Base-by-base conservation (phyloP, 2,329 filamentous ascomycete species). In the Fusarium sulawesiense region DNA sequence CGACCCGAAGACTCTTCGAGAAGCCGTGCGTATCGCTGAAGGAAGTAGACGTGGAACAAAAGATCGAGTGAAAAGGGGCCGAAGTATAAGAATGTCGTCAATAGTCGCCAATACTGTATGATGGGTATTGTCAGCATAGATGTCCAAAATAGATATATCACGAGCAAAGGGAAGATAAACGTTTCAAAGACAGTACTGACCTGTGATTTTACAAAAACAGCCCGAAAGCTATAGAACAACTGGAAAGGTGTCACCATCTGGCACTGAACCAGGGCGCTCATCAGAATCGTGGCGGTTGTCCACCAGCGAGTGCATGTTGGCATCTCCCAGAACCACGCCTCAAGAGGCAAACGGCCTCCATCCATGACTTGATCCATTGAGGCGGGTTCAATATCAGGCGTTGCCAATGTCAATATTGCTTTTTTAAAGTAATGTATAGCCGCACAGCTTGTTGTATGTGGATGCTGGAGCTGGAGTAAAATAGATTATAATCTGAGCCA, bases 321-420 rank as follows among this genome's bases (percentile, higher is more conserved):
- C 92, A 98, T 98, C 80, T 99, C 96, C 87, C 93, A 98, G 81
- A 98, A 98, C 96, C 96, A 99, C 73, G 95, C 92, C 81, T 98
- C 96, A 10, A 99, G 87, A 44, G 95, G 96, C 76, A 97, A 84
- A 56, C 86, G 84, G 63, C 86, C 88, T 72, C 86, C 87, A 61
- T 88, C 87, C 78, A 89, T 85, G 75, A 88, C 84, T 75, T 87
- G 86, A 72, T 89, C 86, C 87, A 89, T 89, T 66, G 21, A 34
- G 27, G 32, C 23, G 25, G 57, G 23, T 53, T 47, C 40, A 14
- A 42, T n/a, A 30, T 8, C 34, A 40, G 16, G 41, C 18, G 32
- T 41, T 53, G 58, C 47, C 23, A 42, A 46, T 23, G 45, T 25
- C 27, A 37, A 48, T 49, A 25, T 21, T 37, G 34, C 16, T 25